A percentile compares a stretch with the other conserved stretches of the same genome.
phyloP scores from a whole-genome alignment of 2,329 filamentous ascomycete species.

The Decorospora gaudefroyi region DNA sequence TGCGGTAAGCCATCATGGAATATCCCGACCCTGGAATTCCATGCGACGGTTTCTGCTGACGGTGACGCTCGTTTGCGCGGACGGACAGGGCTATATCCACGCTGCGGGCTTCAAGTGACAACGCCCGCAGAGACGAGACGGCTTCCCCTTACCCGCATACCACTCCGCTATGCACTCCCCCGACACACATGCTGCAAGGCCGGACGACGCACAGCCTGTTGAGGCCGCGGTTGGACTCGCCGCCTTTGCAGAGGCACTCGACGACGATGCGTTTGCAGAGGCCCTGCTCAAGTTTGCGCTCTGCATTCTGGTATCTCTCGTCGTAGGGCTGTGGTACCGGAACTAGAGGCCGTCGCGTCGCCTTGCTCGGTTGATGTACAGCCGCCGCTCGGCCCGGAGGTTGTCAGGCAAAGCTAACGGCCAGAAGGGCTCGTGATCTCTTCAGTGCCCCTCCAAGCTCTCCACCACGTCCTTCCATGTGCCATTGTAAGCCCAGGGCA shows the following conservation, averaged over 20 bases:
- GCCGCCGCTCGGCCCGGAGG: too few relatives aligned
- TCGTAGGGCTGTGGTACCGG: too few relatives aligned
- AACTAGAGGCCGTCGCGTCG: too few relatives aligned
- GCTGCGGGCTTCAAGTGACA: neutral
- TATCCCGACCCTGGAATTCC: neutral
- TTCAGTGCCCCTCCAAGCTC: too few relatives aligned
- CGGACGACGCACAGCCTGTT: neutral
- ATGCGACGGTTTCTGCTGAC: neutral
- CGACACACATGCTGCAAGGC: neutral
- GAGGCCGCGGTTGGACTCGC: neutral
- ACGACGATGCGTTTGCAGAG: neutral
- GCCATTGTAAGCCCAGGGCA: too few relatives aligned
- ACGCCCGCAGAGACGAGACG: neutral
- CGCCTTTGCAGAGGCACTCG: neutral
- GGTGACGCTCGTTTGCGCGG: neutral
- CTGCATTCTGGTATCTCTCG: neutral
- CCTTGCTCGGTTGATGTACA: too few relatives aligned
- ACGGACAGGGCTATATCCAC: neutral
- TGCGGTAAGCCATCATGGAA: constrained; percentile 1
- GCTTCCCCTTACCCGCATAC: neutral
- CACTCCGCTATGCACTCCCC: neutral
- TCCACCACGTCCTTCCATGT: too few relatives aligned
- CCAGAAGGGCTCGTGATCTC: too few relatives aligned
- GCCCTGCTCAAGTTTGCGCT: neutral
- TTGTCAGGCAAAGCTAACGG: too few relatives aligned